Conservation (phyloP, 1,284 basidiomycete species). For the Peniophora sp. region DNA sequence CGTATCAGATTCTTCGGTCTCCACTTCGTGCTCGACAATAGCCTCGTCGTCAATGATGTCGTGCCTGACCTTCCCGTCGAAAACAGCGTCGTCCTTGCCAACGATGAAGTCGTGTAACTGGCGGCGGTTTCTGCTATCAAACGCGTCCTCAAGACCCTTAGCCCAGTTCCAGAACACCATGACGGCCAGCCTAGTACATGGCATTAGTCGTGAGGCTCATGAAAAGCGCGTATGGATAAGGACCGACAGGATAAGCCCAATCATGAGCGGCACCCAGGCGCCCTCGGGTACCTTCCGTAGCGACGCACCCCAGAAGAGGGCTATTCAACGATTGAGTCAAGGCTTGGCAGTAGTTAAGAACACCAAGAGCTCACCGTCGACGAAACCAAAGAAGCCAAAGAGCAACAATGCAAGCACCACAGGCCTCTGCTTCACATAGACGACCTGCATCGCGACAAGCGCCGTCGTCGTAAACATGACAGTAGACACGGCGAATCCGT, state of each 20-base stretch:
- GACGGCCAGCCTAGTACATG: conserved; percentile 25
- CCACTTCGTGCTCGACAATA: background rate
- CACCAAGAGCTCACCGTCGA: conserved; percentile 47
- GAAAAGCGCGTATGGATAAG: background rate
- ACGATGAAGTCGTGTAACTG: conserved; percentile 47
- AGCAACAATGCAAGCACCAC: conserved; percentile 36
- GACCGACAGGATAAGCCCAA: conserved; percentile 41
- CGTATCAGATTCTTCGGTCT: background rate
- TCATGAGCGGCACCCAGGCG: conserved; percentile 56
- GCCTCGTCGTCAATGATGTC: conserved; percentile 8
- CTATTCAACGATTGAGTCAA: background rate
- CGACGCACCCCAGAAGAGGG: conserved; percentile 53
- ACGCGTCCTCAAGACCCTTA: conserved; percentile 52
- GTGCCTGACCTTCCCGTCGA: background rate
- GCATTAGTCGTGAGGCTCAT: conserved; percentile 1
- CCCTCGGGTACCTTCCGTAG: conserved; percentile 54
- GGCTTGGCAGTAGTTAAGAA: no score
- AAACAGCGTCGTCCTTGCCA: conserved; percentile 10
- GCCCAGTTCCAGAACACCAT: conserved; percentile 63
- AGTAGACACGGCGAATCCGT: conserved; percentile 54
- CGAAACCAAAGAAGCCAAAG: conserved; percentile 51
- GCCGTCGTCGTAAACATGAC: conserved; percentile 57
- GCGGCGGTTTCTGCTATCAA: conserved; percentile 47
- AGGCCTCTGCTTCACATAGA: conserved; percentile 44
- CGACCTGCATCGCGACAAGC: conserved; percentile 50